These are phyloP conservation scores for Sergeia podlipaevii DNA, from an alignment of 208 protist species.

Conservation along the genomic window DNA sequence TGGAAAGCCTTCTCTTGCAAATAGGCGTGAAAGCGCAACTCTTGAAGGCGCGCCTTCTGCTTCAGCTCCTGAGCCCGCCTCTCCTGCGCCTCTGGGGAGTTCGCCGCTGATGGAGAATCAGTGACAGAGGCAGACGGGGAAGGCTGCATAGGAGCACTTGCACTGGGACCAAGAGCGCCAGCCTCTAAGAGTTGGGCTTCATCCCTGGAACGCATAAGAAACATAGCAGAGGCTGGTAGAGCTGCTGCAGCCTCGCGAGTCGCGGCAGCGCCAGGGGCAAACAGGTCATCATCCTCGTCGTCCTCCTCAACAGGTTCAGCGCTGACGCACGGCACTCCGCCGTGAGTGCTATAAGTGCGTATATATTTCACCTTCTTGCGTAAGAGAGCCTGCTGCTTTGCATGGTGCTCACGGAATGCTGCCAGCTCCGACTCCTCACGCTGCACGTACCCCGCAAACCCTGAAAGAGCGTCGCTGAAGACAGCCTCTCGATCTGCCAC, in stretches of 20 bases:
- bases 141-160: no score
- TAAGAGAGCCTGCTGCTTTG: neutral
- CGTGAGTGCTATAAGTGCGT: neutral
- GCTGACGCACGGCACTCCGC: neutral
- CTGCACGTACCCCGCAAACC: conserved; percentile 39
- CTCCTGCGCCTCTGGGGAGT: conserved; percentile 3
- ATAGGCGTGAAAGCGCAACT: conserved; percentile 17
- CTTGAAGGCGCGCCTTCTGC: conserved; percentile 9
- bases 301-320: neutral
- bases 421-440: conserved; percentile 26
- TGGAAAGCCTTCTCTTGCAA: conserved; percentile 22
- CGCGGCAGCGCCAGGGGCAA: conserved; percentile 4
- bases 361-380: neutral
- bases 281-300: neutral
- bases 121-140: no score
- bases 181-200: conserved; percentile 17
- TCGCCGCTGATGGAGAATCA: neutral
- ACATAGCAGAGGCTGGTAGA: conserved; percentile 28
- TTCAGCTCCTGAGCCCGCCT: neutral
- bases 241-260: neutral
- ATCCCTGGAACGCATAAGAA: conserved; percentile 29
- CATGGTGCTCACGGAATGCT: conserved; percentile 5
- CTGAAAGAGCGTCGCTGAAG: conserved; percentile 45
- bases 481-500: conserved; percentile 28
- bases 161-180: no score